Base-by-base conservation (phyloP, 345 rosid genomes). In the Erysimum cheiranthoides region DNA sequence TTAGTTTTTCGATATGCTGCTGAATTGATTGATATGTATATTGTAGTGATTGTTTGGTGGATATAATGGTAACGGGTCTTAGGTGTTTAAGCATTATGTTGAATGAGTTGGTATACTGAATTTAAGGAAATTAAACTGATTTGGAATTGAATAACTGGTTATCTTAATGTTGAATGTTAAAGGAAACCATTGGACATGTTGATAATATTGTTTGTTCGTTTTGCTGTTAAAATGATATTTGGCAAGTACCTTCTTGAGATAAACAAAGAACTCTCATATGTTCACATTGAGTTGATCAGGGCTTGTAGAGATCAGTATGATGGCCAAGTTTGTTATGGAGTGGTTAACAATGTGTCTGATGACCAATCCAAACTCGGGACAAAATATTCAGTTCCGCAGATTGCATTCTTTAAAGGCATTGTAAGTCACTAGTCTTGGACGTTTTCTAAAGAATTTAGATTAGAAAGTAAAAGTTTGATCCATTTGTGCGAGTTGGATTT, bases 341-440 rank as follows among this genome's bases (percentile, higher is more conserved):
- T 95, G 39, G 96, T 92, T 46, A 95, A 92, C 76, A 88, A 76
- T 72, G 89, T 92, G 18, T 79, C 96, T 0, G 97, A 95, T 58
- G 97, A 90, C 13, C 97, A 95, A 27, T 92, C 97, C 27, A 85
- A 95, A 86, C 96, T 92, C 38, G 97, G 97, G 39, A 86, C 97
- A 0, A 86, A 84, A 27, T 95, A 89, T 79, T 84, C 93, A 12
- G 90, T 88, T 80, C 97, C 87, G 0, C 97, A 95, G 82, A 88
- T 95, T 73, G 88, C 96, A 31, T 82, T 88, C 68, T 95, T 85
- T 61, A 92, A 87, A 83, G 92, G 87, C 52, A 84, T 90, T 78
- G 99, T 92, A 76, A 84, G 97, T 90, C 35, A 17, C 60, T n/a
- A n/a, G n/a, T 46, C n/a, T 39, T 30, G 17, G 9, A 7, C 3